Conservation (phyloP, 495 filamentous ascomycete genomes). For the Cryomyces minteri region DNA sequence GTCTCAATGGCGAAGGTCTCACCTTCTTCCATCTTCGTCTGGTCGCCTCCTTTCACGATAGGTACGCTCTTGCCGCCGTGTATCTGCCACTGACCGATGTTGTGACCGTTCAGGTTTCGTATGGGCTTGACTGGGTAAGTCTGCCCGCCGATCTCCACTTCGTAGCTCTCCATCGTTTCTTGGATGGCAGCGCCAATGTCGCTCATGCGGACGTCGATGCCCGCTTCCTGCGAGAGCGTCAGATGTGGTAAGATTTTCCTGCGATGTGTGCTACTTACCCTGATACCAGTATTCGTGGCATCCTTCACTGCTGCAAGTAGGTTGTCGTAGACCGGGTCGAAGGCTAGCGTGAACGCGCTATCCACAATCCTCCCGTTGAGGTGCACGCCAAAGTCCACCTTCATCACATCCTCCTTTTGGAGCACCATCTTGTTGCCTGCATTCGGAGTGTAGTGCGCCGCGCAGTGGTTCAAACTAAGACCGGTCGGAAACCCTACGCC, state of each 20-base stretch:
- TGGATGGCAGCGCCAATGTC: conserved; percentile 46
- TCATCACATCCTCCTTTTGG: conserved; percentile 40
- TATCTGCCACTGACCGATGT: conserved; percentile 38
- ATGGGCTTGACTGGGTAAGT: conserved; percentile 40
- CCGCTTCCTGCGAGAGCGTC: conserved; percentile 25
- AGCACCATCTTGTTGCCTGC: conserved; percentile 40
- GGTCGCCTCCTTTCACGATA: conserved; percentile 37
- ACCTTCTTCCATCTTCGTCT: conserved; percentile 48
- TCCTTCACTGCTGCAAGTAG: conserved; percentile 41
- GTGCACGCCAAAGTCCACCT: conserved; percentile 50
- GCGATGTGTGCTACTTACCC: conserved; percentile 13
- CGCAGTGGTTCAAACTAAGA: conserved; percentile 38
- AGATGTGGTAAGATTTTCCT: too few relatives aligned
- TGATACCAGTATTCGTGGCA: conserved; percentile 42
- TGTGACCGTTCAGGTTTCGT: conserved; percentile 37
- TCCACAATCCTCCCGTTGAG: conserved; percentile 49
- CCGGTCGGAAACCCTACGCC: conserved; percentile 49
- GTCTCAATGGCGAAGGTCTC: conserved; percentile 50
- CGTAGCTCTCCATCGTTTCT: conserved; percentile 51
- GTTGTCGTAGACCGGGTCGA: conserved; percentile 42
- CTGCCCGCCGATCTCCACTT: conserved; percentile 36
- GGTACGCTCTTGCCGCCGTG: conserved; percentile 44
- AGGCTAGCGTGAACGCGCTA: conserved; percentile 43
- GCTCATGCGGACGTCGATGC: conserved; percentile 40
- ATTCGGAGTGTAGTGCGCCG: conserved; percentile 46